A percentile compares a stretch with the other conserved stretches of the same genome.
Evolutionary conservation across 140 eudicot genomes (phyloP).

Genomic region (Oenanthe javanica): DNA sequence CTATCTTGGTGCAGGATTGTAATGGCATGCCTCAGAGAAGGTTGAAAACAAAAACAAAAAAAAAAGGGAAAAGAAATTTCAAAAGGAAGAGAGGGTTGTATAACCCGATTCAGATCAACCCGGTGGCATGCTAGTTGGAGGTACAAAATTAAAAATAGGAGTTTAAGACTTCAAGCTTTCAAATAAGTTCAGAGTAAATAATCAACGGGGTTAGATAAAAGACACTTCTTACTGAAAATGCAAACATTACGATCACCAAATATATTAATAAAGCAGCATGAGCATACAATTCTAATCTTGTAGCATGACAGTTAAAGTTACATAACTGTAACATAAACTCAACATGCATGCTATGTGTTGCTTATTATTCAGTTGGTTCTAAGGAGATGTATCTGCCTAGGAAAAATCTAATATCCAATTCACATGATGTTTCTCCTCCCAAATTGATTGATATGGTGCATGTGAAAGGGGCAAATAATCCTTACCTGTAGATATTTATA

Average conservation of each 20-base stretch:
- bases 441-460: not conserved
- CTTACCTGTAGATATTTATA: slow-evolving; percentile 70
- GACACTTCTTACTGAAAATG: not conserved
- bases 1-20: not conserved
- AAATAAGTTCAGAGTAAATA: not conserved
- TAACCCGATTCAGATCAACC: not conserved
- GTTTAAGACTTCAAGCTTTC: not conserved
- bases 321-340: not conserved
- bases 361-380: not conserved
- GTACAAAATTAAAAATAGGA: not conserved
- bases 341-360: not conserved
- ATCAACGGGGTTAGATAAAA: not conserved
- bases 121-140: not conserved
- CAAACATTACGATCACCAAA: not conserved
- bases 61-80: too few species aligned
- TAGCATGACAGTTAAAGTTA: not conserved
- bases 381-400: not conserved
- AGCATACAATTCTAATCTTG: not conserved
- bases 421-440: not conserved
- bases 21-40: not conserved
- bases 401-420: not conserved
- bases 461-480: not conserved
- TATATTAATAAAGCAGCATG: not conserved
- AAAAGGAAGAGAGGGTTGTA: not conserved
- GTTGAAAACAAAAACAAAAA: too few species aligned